Conservation (phyloP, 1,284 basidiomycete species). For the Cystobasidium slooffiae region DNA sequence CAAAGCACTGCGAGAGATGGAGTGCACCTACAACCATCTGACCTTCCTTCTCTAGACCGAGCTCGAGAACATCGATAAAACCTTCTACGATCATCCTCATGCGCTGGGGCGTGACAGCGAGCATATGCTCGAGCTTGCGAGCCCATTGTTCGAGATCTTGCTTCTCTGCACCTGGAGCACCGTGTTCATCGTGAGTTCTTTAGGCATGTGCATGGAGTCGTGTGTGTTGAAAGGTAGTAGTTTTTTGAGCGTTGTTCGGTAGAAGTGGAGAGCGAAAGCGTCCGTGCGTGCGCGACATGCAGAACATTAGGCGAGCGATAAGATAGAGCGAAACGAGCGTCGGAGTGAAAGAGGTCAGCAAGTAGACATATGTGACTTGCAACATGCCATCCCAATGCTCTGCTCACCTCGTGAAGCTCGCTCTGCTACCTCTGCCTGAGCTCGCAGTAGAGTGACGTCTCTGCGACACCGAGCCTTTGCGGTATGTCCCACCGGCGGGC, state of each 20-base stretch:
- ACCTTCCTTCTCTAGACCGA: constrained; percentile 77
- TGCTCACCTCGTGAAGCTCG: constrained; percentile 41
- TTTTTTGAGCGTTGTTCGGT: no score
- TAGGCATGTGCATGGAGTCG: background rate
- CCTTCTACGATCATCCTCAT: constrained; percentile 98
- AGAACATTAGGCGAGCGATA: no score
- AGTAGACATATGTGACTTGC: no score
- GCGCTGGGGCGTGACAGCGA: constrained; percentile 84
- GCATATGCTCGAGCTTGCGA: constrained; percentile 56
- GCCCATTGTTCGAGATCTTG: constrained; percentile 52
- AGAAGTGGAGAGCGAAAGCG: background rate
- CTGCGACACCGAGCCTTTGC: constrained; percentile 40
- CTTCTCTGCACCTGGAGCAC: constrained; percentile 14
- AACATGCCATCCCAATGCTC: no score
- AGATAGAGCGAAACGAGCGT: no score
- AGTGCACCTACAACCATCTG: constrained; percentile 80
- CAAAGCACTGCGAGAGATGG: constrained; percentile 29
- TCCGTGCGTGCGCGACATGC: no score
- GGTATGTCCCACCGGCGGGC: constrained; percentile 23
- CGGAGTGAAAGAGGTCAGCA: no score
- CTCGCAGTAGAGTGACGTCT: constrained; percentile 38
- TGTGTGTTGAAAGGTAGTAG: background rate
- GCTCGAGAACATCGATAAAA: constrained; percentile 88
- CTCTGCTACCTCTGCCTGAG: constrained; percentile 30
- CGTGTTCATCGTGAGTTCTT: constrained; percentile 34